phyloP scores from a whole-genome alignment of 2,329 filamentous ascomycete genomes.

The Penicillium rolfsii region DNA sequence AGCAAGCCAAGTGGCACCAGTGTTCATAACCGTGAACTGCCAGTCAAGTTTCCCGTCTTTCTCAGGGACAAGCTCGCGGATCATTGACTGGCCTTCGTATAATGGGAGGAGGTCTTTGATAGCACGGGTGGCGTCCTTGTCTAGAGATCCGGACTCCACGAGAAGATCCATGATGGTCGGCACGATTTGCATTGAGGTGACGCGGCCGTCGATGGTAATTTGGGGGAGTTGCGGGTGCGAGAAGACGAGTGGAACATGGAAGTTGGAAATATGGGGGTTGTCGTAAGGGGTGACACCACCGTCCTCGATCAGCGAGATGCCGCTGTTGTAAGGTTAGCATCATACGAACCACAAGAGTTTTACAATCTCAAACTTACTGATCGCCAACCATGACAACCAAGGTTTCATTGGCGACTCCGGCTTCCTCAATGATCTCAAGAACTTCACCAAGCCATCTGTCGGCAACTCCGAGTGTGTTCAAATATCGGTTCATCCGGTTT shows the following conservation, averaged over 20 bases:
- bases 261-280: conserved; percentile 28
- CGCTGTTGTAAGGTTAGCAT: conserved; percentile 2
- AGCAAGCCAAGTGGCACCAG: conserved; percentile 56
- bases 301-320: conserved; percentile 28
- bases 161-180: conserved; percentile 53
- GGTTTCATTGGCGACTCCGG: conserved; percentile 28
- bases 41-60: conserved; percentile 42
- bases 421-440: conserved; percentile 23
- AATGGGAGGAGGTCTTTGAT: conserved; percentile 48
- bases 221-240: conserved; percentile 28
- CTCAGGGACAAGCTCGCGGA: conserved; percentile 43
- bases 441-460: conserved; percentile 31
- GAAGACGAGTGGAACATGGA: conserved; percentile 29
- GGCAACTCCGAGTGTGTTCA: conserved; percentile 27
- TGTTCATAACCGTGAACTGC: conserved; percentile 42
- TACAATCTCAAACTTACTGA: conserved; percentile 18
- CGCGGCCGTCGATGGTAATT: conserved; percentile 26
- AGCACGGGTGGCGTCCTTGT: conserved; percentile 34
- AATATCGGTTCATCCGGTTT: conserved; percentile 23
- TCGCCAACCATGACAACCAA: conserved; percentile 30
- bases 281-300: conserved; percentile 27
- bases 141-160: conserved; percentile 46
- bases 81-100: conserved; percentile 54
- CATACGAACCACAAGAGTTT: neutral
- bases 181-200: conserved; percentile 42